Evolutionary conservation across 225 moss, liverwort and hornwort species (phyloP).

Genomic region (Antitrichia curtipendula): DNA sequence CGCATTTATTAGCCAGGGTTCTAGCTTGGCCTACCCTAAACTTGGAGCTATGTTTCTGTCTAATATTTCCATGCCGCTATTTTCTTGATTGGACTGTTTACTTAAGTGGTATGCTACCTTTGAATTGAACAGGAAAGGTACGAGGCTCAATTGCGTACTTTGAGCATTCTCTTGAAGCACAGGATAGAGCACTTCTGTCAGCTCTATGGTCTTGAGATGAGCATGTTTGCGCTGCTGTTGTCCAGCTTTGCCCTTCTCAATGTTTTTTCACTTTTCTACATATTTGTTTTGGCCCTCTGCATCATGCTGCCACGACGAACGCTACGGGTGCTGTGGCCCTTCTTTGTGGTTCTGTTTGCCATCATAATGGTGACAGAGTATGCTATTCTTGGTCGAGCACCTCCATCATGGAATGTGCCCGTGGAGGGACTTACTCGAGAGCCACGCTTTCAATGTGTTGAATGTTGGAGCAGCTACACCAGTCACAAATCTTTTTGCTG

Average conservation of each 20-base stretch:
- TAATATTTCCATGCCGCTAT: not conserved
- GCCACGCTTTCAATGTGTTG: conserved; percentile 38
- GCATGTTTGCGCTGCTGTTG: conserved; percentile 74
- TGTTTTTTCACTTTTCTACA: conserved; percentile 68
- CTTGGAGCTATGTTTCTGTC: not conserved
- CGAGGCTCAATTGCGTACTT: conserved; percentile 77
- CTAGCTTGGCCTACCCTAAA: not conserved
- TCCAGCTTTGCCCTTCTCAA: conserved; percentile 82
- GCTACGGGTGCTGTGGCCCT: conserved; percentile 72
- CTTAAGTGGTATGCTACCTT: not conserved
- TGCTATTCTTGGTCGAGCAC: conserved; percentile 67
- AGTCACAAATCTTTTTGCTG: conserved; percentile 58
- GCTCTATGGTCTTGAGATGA: conserved; percentile 84
- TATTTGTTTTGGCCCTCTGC: conserved; percentile 76
- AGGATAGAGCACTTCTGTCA: conserved; percentile 72
- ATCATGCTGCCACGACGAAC: conserved; percentile 60
- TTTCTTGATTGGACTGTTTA: not conserved
- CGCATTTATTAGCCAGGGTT: not conserved
- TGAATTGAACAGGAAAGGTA: conserved; percentile 57
- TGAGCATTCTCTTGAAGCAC: conserved; percentile 62
- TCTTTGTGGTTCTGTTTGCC: conserved; percentile 71
- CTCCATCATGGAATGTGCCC: conserved; percentile 62
- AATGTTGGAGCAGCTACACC: conserved; percentile 53
- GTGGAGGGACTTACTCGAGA: conserved; percentile 11
- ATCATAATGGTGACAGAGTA: conserved; percentile 74